Evolutionary conservation across 805 yeast species (phyloP).

Genomic region (Candida khao-thaluensis): DNA sequence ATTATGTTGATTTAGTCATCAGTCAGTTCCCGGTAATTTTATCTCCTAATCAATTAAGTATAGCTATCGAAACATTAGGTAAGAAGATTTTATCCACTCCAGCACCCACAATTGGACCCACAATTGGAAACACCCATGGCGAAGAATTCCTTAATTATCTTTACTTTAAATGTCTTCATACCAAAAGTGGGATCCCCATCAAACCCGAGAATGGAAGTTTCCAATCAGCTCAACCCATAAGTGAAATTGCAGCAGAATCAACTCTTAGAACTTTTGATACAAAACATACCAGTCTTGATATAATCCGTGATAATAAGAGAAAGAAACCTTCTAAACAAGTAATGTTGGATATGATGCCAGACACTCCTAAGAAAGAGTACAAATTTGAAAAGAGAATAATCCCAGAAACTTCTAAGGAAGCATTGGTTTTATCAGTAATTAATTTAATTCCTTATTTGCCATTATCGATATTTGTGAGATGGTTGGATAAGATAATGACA

Average conservation of each 20-base stretch:
- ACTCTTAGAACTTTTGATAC: slow-evolving; percentile 30
- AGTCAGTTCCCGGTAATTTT: slow-evolving; percentile 56
- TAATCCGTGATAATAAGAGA: slow-evolving; percentile 28
- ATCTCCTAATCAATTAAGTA: slow-evolving; percentile 52
- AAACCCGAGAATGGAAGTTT: slow-evolving; percentile 16
- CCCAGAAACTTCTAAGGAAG: slow-evolving; percentile 48
- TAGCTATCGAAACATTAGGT: slow-evolving; percentile 59
- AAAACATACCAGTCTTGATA: slow-evolving; percentile 18
- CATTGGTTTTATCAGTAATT: slow-evolving; percentile 47
- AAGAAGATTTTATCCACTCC: slow-evolving; percentile 30
- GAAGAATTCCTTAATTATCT: slow-evolving; percentile 44
- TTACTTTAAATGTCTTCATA: slow-evolving; percentile 38
- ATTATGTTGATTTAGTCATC: slow-evolving; percentile 48
- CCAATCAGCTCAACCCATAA: slow-evolving; percentile 38
- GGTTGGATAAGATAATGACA: slow-evolving; percentile 48
- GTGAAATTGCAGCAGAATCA: slow-evolving; percentile 36
- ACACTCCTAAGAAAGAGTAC: slow-evolving; percentile 14
- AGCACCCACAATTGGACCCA: background rate
- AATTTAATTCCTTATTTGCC: slow-evolving; percentile 54
- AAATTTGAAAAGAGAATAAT: slow-evolving; percentile 23
- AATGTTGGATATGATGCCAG: slow-evolving; percentile 17
- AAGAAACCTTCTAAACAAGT: slow-evolving; percentile 33
- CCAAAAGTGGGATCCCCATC: slow-evolving; percentile 31
- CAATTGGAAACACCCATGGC: background rate
- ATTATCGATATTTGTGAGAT: slow-evolving; percentile 34